Evolutionary conservation across 1,284 basidiomycete genomes (phyloP), one percentile per base, ranked within the genome.

Genomic region (Thelephora terrestris): DNA sequence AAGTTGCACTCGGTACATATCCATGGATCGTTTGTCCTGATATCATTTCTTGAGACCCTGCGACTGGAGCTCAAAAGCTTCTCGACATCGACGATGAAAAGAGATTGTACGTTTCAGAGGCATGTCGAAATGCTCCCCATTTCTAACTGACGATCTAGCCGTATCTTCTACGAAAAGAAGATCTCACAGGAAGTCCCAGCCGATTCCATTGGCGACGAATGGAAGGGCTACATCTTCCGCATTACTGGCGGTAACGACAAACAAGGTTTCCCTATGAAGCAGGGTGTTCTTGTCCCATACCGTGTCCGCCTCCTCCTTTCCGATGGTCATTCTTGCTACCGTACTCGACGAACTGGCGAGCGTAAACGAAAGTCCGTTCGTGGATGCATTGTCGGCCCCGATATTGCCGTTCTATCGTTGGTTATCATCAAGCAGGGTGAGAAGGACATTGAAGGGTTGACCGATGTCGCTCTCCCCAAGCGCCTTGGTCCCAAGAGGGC

Each of bases 241-340:
- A 91, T 99, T 74, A 93, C 91, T 44, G 94, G 95, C 63, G 91
- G 91, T 55, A 94, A 95, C 75, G 91, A 95, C 79, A 93, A 90
- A 73, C 88, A 91, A 67, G 88, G 91, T 70, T 96, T 96, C 82
- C 92, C 93, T 48, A 97, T 97, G 93, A 98, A 98, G 76, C 95
- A 98, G 75, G 95, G 94, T 78, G 90, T 98, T 62, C 86, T 99
- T 57, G 79, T 94, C 61, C 91, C 91, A 57, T 70, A 92, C 75
- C 93, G 95, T 81, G 91, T 95, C 61, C 79, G 84, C 55, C 88
- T 99, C 57, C 88, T 98, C 62, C 90, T 99, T 65, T 67, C 88
- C 58, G 90, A 93, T 68, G 93, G 93, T 54, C 92, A 97, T 81
- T 96, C 93, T 35, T 98, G 95, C 82, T 98, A 92, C 81, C 91